Evolutionary conservation across 331 rosid genomes (phyloP), one percentile per base, ranked within the genome.

Genomic region (Pyracantha coccinea): DNA sequence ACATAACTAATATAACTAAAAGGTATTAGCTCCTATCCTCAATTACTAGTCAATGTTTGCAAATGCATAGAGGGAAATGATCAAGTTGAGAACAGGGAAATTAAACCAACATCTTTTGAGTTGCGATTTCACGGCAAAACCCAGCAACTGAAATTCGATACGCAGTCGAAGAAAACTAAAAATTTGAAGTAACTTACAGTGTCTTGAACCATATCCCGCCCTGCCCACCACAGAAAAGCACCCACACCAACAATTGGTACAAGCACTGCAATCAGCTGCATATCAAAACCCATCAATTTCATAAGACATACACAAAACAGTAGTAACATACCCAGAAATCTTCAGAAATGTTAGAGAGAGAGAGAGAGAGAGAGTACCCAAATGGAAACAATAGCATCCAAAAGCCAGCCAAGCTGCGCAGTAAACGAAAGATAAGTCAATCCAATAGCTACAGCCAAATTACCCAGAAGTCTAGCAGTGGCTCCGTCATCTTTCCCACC

Each of bases 211-310:
- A 94, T 90, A 80, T 94, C 99, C 76, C 89, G 87, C 73, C 97
- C 93, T 47, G 97, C 99, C 99, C 97, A 94, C 99, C 97, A 94
- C 31, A 94, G 78, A 81, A 94, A 94, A 74, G 92, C 97, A 55
- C 96, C 99, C 72, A 94, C 29, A 50, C 99, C 97, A 64, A 92
- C 92, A 59, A 94, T 81, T 44, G 97, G 99, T 80, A 90, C 50
- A 66, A 94, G 70, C 77, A 94, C 90, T 17, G 87, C 97, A 71
- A 94, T 32, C 78, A 92, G 87, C 97, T 94, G 97, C 72, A 83
- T 15, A 59, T 5, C 12, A 35, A 82, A 75, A 74, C 17, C 52
- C 47, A 55, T 25, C 50, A 76, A 69, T 38, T 52, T 53, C 59
- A 78, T 7, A 15, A 63, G 58, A 24, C 5, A 58, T 6, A 66